Conservation (phyloP, 2,329 filamentous ascomycete genomes). For the Intubia oerlemansii region DNA sequence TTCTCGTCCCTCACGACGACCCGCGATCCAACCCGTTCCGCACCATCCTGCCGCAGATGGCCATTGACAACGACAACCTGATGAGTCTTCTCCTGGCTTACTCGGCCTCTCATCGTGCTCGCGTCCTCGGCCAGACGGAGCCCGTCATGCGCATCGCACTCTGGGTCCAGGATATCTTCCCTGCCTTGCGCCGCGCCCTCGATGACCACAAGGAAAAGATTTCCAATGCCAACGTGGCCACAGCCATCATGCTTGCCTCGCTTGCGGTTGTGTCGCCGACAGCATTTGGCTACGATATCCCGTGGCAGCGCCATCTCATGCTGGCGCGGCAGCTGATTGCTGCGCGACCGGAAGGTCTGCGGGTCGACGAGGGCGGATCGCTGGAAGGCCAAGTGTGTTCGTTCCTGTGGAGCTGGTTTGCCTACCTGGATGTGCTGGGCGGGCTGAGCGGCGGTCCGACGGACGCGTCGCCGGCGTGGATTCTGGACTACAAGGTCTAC, state of each 20-base stretch:
- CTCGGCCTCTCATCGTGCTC: constrained; percentile 63
- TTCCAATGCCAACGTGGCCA: constrained; percentile 53
- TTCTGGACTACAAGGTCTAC: constrained; percentile 28
- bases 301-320: constrained; percentile 62
- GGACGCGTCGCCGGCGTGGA: constrained; percentile 25
- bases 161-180: constrained; percentile 65
- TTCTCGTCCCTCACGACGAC: constrained; percentile 28
- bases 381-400: constrained; percentile 38
- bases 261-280: constrained; percentile 68
- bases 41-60: constrained; percentile 34
- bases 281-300: constrained; percentile 58
- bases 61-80: constrained; percentile 46
- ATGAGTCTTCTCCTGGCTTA: constrained; percentile 62
- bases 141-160: constrained; percentile 57
- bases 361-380: constrained; percentile 25
- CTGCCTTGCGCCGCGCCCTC: constrained; percentile 46
- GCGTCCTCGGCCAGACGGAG: constrained; percentile 50
- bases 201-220: constrained; percentile 38
- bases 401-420: constrained; percentile 66
- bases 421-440: constrained; percentile 63
- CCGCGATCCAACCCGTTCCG: constrained; percentile 30
- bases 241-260: constrained; percentile 68
- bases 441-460: constrained; percentile 38
- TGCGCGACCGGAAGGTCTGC: constrained; percentile 26
- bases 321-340: constrained; percentile 58